Base-by-base conservation (phyloP, 805 yeast species). In the Pichia exigua region DNA sequence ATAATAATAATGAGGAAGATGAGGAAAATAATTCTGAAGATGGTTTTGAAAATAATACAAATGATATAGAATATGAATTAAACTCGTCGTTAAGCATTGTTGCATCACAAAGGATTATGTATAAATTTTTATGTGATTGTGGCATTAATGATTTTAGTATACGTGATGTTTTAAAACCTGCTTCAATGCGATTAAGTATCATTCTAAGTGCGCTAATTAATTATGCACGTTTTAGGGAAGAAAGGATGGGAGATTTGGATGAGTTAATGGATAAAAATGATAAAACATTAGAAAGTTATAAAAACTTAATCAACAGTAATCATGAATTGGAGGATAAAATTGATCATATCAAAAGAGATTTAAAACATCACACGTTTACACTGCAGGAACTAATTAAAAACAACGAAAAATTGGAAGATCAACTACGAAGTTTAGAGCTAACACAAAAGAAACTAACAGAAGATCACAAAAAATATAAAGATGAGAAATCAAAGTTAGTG, bases 141-240 rank as follows among this genome's bases (percentile, higher is more conserved):
- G 96, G 96, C 0, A 78, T 90, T 2, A 74, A 79, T 52, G 96
- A 90, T 65, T 86, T 89, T 61, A 77, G 82, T 43, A 71, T 89
- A 47, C 73, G 78, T 69, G 97, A 90, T 68, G 70, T 90, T 30
- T 73, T 79, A 53, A 81, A 81, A 57, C 97, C 97, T 0, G 96
- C 89, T n/a, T 72, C 86, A 0, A 67, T 65, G 40, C 72, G 95
- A 52, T 73, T 80, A 1, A 71, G 81, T 55, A 70, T 92, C 45
- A 73, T 88, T 21, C 66, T 89, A 27, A 87, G 95, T 63, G 94
- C 94, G 0, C 81, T 89, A 47, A 85, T 89, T 22, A 90, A 90
- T 64, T 90, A 80, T 72, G 95, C 95, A 1, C 71, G 92, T 51
- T 89, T 86, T 61, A 75, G 95, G 57, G 95, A 87, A 59, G 88